Evolutionary conservation across 164 flowering plant species (phyloP), one percentile per base, ranked within the genome.

Genomic region (Stephania japonica): DNA sequence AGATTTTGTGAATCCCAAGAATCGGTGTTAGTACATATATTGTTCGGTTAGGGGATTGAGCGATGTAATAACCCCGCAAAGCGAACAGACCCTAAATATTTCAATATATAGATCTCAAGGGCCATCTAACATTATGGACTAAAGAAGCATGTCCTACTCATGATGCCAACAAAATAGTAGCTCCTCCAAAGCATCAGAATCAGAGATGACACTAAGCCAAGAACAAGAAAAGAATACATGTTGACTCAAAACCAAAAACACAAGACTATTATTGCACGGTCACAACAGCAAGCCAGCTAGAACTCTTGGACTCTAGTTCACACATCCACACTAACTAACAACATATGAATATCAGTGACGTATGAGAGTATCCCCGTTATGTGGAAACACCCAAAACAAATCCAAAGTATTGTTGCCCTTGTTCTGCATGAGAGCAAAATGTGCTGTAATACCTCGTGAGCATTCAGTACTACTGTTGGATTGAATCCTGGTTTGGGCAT

Each of bases 251-350:
- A 59, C 38, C 38, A 59, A 56, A 14, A 59, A 59, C 24, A 19
- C 64, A 10, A 59, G 38, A 59, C 64, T 59, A 59, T 59, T n/a
- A 59, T 59, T 59, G 64, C 64, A 59, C 64, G 64, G 64, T 59
- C 64, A 19, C 2, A 2, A 32, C 64, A 59, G 64, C 64, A 19
- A 59, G 64, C 64, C 24, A 59, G 64, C 64, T 59, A 59, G 5
- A 59, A 59, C 64, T 21, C 64, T 59, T 59, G 64, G 64, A 59
- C 64, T 59, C 2, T 59, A 19, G 64, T 10, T 21, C 7, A 59
- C 19, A n/a, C 64, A 59, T 21, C 25, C 21, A 16, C 23, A 21
- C 64, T 19, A 59, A 59, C 21, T n/a, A 59, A n/a, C 24, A 59
- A 59, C 23, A 59, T 8, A 19, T 21, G 23, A 59, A 59, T 59